These are phyloP conservation scores for Backusella liffmaniae DNA, from an alignment of 192 early-diverging fungal species.

Conservation along the genomic window DNA sequence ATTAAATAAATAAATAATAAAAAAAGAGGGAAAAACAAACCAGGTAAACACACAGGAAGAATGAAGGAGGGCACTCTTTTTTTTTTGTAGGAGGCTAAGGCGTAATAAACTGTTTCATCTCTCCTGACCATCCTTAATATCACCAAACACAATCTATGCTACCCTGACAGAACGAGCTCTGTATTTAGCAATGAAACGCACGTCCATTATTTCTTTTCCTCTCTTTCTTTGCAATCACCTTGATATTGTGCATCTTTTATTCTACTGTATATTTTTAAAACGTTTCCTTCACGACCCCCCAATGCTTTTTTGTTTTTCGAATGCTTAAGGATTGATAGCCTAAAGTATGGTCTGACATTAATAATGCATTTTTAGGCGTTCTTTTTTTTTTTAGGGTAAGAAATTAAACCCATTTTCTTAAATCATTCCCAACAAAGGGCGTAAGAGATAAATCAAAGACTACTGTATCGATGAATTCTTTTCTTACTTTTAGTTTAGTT, in stretches of 20 bases:
- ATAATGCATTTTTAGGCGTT: background rate
- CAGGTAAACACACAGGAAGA: background rate
- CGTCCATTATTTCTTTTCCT: background rate
- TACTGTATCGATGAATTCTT: background rate
- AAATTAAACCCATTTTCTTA: background rate
- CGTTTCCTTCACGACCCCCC: background rate
- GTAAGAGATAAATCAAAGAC: background rate
- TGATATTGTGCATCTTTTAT: background rate
- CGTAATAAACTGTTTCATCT: conserved; percentile 9
- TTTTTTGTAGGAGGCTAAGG: background rate
- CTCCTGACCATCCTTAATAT: background rate
- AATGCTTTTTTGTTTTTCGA: background rate
- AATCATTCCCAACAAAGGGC: background rate
- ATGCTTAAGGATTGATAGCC: background rate
- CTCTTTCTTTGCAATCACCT: background rate
- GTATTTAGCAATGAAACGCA: conserved; percentile 10
- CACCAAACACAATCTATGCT: background rate
- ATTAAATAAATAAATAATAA: background rate
- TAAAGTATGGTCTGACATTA: background rate
- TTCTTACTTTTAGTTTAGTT: background rate
- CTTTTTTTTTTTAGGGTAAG: background rate
- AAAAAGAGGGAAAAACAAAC: conserved; percentile 6
- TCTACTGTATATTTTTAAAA: background rate
- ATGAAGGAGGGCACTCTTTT: background rate
- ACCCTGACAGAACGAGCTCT: background rate